Evolutionary conservation across 768 basidiomycete genomes (phyloP), one percentile per base, ranked within the genome.

Genomic region (Suillus plorans): DNA sequence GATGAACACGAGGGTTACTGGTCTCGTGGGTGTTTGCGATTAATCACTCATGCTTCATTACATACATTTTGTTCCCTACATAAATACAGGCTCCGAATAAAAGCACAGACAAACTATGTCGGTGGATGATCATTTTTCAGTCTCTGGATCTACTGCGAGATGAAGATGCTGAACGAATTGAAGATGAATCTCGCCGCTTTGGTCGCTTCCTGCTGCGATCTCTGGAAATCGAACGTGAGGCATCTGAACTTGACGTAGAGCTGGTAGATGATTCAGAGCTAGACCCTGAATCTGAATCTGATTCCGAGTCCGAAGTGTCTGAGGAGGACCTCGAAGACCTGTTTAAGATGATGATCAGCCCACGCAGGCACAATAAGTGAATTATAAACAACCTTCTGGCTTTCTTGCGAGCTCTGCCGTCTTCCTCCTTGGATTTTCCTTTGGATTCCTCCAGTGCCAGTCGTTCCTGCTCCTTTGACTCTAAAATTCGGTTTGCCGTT

Each of bases 401-500:
- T 49, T 77, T 77, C 62, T 81, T 77, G 28, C 68, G 70, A 62
- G 70, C 69, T 66, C 77, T 78, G 49, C 65, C 71, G 64, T 80
- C 76, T 47, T 66, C 63, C 31, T 42, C 63, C 74, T 36, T 56
- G 9, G 45, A 71, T 55, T 74, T 79, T 34, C 69, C 80, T 67
- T 83, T 83, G 25, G 58, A 42, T 59, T 18, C 58, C 25, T 59
- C 58, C 18, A 42, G 25, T 7, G 18, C 58, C 66, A 80, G 80
- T 45, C 92, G 78, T 68, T 89, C 89, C 73, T 90, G 92, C 76
- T 95, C 93, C 71, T 91, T 95, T 25, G 83, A 86, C 71, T 89
- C 90, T 34, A 97, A 73, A 49, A 97, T 95, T 70, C 85, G 86
- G 72, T 95, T 89, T 25, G 95, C 95, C n/a, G 87, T 88, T 2